Base-by-base conservation (phyloP, 1,284 basidiomycete species). In the Apiotrichum brassicae region DNA sequence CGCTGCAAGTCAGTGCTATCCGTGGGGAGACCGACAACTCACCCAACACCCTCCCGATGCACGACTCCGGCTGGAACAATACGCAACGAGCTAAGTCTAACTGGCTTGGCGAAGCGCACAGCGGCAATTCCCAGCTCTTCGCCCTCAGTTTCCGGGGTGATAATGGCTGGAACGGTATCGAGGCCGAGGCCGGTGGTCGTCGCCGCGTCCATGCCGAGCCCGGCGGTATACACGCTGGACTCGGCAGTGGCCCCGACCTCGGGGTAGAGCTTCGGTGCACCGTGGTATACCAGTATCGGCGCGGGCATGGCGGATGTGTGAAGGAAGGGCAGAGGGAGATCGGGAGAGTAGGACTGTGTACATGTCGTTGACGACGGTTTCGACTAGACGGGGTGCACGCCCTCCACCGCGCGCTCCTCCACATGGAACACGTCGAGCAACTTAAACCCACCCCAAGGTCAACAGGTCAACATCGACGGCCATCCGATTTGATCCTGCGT, bases 261-360 rank as follows among this genome's bases (percentile, higher is more conserved):
- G 26, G 48, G 44, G 34, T 50, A 47, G 14, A 47, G 35, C 14
- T 28, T 25, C 24, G 45, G 53, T n/a, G 53, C 48, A 25, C 53
- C 53, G 48, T 50, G 48, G 26, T 54, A 49, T 14, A 54, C 48
- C 14, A 54, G 48, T 12, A 35, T 14, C 18, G 33, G 33, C 5
- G 33, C n/a, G n/a, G n/a, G n/a, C n/a, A n/a, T n/a, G n/a, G n/a
- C n/a, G n/a, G n/a, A n/a, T n/a, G n/a, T n/a, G n/a, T n/a, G n/a
- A n/a, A n/a, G n/a, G n/a, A n/a, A n/a, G n/a, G n/a, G n/a, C n/a
- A n/a, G n/a, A n/a, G n/a, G n/a, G n/a, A n/a, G n/a, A n/a, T n/a
- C n/a, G n/a, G n/a, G n/a, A n/a, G n/a, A n/a, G n/a, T n/a, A n/a
- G n/a, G n/a, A n/a, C n/a, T n/a, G n/a, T n/a, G n/a, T n/a, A n/a